These are phyloP conservation scores for Diaporthe velutina DNA, from an alignment of 2,329 filamentous ascomycete genomes.

Conservation along the genomic window DNA sequence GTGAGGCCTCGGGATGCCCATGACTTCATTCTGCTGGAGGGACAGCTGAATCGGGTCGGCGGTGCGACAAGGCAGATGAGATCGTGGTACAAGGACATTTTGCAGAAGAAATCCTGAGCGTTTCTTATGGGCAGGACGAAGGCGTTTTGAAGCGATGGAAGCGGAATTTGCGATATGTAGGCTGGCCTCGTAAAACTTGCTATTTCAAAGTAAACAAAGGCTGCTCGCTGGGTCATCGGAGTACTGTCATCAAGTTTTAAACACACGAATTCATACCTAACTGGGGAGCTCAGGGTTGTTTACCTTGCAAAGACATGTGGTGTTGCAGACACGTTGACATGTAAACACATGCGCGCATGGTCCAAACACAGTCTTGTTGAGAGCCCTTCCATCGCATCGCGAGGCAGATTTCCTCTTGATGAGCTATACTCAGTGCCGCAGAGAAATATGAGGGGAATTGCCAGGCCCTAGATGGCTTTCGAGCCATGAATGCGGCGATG, in stretches of 20 bases:
- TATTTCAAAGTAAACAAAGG: neutral
- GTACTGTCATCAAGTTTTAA: neutral
- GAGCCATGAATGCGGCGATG: neutral
- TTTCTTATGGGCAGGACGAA: neutral
- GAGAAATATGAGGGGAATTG: neutral
- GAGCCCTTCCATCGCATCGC: neutral
- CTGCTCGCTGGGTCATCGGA: neutral
- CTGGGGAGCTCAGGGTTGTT: no score
- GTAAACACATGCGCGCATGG: neutral
- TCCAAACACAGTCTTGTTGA: neutral
- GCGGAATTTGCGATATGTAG: neutral
- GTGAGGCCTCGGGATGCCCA: slow-evolving; percentile 48
- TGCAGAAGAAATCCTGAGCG: neutral
- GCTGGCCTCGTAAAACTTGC: no score
- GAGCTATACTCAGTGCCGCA: neutral
- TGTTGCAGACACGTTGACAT: neutral
- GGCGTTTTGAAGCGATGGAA: neutral
- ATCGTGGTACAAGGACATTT: slow-evolving; percentile 4
- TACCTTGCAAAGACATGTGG: no score
- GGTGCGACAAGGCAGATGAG: slow-evolving; percentile 16
- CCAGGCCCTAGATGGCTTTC: no score
- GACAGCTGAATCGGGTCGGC: slow-evolving; percentile 16
- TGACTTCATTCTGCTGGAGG: slow-evolving; percentile 51
- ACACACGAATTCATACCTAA: no score
- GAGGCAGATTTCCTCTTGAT: neutral